A percentile compares a stretch with the other conserved stretches of the same genome.
Evolutionary conservation across 306 rosid genomes (phyloP).

Genomic region (Aeschynomene evenia): DNA sequence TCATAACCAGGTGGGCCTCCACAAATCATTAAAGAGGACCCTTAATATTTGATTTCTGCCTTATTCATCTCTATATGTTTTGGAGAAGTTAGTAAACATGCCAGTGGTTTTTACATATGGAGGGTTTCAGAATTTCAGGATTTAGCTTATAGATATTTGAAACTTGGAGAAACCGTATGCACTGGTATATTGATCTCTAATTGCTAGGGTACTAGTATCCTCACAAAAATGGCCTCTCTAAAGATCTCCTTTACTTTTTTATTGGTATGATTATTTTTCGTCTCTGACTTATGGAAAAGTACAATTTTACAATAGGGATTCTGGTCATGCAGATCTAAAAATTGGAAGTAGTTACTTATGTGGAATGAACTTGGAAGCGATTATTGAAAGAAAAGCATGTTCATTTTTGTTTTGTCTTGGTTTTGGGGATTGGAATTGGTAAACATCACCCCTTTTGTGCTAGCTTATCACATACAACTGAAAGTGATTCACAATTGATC

Average conservation of each 20-base stretch:
- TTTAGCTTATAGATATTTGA: conserved; percentile 18
- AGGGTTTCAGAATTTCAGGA: conserved; percentile 23
- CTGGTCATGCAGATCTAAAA: conserved; percentile 1
- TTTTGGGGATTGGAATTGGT: conserved; percentile 13
- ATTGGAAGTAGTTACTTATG: neutral
- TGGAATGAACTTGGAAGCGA: conserved; percentile 2
- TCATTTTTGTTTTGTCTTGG: neutral
- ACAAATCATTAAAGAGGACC: neutral
- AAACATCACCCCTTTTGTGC: conserved; percentile 22
- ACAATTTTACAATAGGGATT: neutral
- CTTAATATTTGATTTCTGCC: conserved; percentile 15
- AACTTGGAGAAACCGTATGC: conserved; percentile 4
- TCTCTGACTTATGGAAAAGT: neutral
- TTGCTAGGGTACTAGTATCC: neutral
- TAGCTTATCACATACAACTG: conserved; percentile 7
- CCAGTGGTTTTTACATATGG: neutral
- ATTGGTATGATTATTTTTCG: neutral
- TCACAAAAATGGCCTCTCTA: neutral
- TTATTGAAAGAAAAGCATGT: neutral
- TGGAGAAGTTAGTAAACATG: conserved; percentile 21
- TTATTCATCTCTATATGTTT: conserved; percentile 10
- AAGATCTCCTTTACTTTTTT: neutral
- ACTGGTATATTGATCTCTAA: neutral
- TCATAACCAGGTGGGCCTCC: neutral
- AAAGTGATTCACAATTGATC: neutral